phyloP scores from a whole-genome alignment of 2,329 filamentous ascomycete genomes.

The Nothopassalora personata region DNA sequence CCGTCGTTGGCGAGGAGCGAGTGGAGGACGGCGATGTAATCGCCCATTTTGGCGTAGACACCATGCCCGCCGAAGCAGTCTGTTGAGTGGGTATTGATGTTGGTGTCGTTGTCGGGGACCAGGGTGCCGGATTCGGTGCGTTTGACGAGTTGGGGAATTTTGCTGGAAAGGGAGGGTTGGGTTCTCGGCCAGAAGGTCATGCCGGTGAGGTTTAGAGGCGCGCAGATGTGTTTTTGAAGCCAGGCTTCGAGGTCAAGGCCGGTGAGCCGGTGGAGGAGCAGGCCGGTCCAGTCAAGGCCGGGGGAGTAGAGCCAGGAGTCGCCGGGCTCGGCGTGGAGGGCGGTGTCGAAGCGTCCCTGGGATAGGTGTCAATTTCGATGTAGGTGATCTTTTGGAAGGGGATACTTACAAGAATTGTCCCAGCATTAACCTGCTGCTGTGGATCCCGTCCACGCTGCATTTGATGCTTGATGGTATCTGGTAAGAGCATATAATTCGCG shows the following conservation, averaged over 20 bases:
- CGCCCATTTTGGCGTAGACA: slow-evolving; percentile 29
- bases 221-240: slow-evolving; percentile 42
- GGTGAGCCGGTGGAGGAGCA: slow-evolving; percentile 47
- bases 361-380: too few species aligned
- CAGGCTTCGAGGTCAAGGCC: slow-evolving; percentile 33
- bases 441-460: slow-evolving; percentile 12
- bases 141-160: slow-evolving; percentile 19
- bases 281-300: slow-evolving; percentile 50
- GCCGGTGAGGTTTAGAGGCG: slow-evolving; percentile 39
- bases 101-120: slow-evolving; percentile 10
- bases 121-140: slow-evolving; percentile 21
- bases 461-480: slow-evolving; percentile 29
- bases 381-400: too few species aligned
- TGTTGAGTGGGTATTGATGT: slow-evolving; percentile 23
- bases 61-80: slow-evolving; percentile 34
- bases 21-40: slow-evolving; percentile 44
- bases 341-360: slow-evolving; percentile 37
- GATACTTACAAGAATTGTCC: slow-evolving; percentile 34
- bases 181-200: slow-evolving; percentile 30
- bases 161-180: slow-evolving; percentile 14
- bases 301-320: slow-evolving; percentile 48
- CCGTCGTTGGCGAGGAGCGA: slow-evolving; percentile 48
- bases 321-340: slow-evolving; percentile 50
- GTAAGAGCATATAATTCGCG: slow-evolving; percentile 42
- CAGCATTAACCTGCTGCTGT: slow-evolving; percentile 3